phyloP scores from a whole-genome alignment of 768 basidiomycete species.

The Cubamyces sp. region DNA sequence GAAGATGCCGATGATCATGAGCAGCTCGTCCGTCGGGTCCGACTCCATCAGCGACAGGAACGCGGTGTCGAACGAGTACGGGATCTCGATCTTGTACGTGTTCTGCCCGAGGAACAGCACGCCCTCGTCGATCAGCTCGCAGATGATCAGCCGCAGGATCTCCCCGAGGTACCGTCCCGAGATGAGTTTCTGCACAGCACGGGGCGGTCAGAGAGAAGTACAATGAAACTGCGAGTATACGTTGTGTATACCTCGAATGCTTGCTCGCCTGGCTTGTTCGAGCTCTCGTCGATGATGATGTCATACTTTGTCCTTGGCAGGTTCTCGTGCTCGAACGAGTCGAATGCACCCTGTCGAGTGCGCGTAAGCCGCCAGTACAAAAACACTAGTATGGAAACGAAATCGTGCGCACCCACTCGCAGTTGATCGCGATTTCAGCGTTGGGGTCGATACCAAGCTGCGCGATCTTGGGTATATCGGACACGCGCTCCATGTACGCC shows the following conservation, averaged over 20 bases:
- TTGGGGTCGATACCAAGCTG: constrained; percentile 66
- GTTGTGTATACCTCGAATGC: constrained; percentile 72
- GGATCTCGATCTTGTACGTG: constrained; percentile 95
- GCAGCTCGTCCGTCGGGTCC: constrained; percentile 94
- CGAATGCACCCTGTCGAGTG: constrained; percentile 83
- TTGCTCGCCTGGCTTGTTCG: constrained; percentile 97
- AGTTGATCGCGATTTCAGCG: constrained; percentile 91
- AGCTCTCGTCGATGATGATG: constrained; percentile 85
- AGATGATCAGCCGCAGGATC: constrained; percentile 92
- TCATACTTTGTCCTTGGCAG: constrained; percentile 97
- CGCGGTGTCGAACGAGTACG: constrained; percentile 93
- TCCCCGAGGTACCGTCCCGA: constrained; percentile 96
- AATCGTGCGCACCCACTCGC: constrained; percentile 73
- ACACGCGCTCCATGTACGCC: constrained; percentile 93
- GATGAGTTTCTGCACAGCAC: constrained; percentile 76
- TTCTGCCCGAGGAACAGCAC: constrained; percentile 98
- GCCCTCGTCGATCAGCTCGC: constrained; percentile 95
- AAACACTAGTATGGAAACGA: not conserved
- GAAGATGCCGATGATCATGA: constrained; percentile 97
- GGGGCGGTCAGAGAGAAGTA: not conserved
- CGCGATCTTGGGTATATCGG: constrained; percentile 84
- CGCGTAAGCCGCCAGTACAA: constrained; percentile 1
- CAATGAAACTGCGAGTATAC: not conserved
- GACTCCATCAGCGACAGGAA: constrained; percentile 97
- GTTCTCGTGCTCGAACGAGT: constrained; percentile 93